A percentile compares a stretch with the other conserved stretches of the same genome.
phyloP scores from a whole-genome alignment of 2,329 filamentous ascomycete genomes.

The Cordyceps tenuipes region DNA sequence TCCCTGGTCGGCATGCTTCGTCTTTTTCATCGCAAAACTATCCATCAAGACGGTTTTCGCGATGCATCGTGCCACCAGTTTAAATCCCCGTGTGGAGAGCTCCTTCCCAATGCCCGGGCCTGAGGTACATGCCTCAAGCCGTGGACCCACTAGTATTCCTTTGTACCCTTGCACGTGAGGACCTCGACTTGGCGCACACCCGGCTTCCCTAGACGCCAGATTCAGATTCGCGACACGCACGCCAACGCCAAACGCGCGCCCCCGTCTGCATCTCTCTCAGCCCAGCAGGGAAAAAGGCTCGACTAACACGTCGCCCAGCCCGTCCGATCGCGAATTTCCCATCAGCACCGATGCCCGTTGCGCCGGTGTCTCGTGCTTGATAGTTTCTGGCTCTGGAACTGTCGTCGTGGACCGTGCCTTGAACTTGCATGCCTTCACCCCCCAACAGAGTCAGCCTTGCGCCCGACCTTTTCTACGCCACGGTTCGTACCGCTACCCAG shows the following conservation, averaged over 20 bases:
- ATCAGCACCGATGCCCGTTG: slow-evolving; percentile 3
- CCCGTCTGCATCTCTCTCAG: slow-evolving; percentile 5
- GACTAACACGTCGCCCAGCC: neutral
- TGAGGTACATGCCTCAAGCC: neutral
- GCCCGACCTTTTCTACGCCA: neutral
- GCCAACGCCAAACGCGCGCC: slow-evolving; percentile 6
- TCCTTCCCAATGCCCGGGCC: neutral
- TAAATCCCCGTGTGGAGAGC: slow-evolving; percentile 4
- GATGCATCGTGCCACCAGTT: neutral
- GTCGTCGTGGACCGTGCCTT: neutral
- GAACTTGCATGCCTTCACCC: slow-evolving; percentile 1
- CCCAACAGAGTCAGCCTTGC: slow-evolving; percentile 2
- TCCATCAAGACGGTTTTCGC: neutral
- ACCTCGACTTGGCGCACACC: neutral
- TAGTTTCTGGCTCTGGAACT: neutral
- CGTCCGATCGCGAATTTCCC: neutral
- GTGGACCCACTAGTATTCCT: neutral
- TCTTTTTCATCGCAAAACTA: neutral
- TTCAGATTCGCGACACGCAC: slow-evolving; percentile 10
- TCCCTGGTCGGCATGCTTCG: neutral
- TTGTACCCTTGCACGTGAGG: slow-evolving; percentile 10
- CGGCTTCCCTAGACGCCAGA: slow-evolving; percentile 11
- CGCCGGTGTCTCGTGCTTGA: neutral
- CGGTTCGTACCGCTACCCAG: neutral
- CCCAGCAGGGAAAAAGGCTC: neutral